These are phyloP conservation scores for Aspergillus uvarum DNA, from an alignment of 2,329 filamentous ascomycete genomes.

Conservation along the genomic window DNA sequence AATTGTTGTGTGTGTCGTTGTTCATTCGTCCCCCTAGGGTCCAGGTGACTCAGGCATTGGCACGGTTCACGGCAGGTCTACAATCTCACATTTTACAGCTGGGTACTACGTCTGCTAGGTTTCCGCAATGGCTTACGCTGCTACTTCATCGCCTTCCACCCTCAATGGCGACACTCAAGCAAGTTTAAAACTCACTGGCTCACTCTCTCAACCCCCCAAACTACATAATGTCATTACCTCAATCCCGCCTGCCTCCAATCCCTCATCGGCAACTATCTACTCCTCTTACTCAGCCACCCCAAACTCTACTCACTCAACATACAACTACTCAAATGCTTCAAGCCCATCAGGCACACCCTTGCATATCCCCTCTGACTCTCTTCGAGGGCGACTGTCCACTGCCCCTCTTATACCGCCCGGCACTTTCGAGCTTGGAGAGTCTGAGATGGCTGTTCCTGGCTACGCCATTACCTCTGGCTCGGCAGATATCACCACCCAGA, in stretches of 20 bases:
- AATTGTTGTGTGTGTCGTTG: slow-evolving; percentile 26
- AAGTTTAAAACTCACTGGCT: slow-evolving; percentile 38
- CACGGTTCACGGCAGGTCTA: slow-evolving; percentile 31
- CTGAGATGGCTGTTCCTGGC: slow-evolving; percentile 55
- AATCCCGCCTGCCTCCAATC: slow-evolving; percentile 26
- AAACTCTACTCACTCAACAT: slow-evolving; percentile 28
- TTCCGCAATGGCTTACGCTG: slow-evolving; percentile 40
- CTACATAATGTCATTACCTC: slow-evolving; percentile 39
- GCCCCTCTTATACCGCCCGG: slow-evolving; percentile 42
- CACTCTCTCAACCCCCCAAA: slow-evolving; percentile 32
- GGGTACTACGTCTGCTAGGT: slow-evolving; percentile 31
- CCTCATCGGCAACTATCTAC: slow-evolving; percentile 31
- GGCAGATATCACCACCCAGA: slow-evolving; percentile 58
- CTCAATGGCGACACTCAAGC: slow-evolving; percentile 38
- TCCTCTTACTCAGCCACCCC: slow-evolving; percentile 31
- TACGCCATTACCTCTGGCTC: slow-evolving; percentile 53
- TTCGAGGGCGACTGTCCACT: slow-evolving; percentile 30
- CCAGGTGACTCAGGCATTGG: slow-evolving; percentile 42
- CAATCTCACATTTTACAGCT: slow-evolving; percentile 31
- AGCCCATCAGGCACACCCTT: slow-evolving; percentile 38
- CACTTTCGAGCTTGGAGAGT: slow-evolving; percentile 70
- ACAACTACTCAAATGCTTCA: slow-evolving; percentile 33
- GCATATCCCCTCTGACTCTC: slow-evolving; percentile 35
- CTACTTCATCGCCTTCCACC: slow-evolving; percentile 36
- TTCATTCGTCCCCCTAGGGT: slow-evolving; percentile 37